These are phyloP conservation scores for Ascochyta lentis DNA, from an alignment of 2,329 filamentous ascomycete genomes.

Conservation along the genomic window DNA sequence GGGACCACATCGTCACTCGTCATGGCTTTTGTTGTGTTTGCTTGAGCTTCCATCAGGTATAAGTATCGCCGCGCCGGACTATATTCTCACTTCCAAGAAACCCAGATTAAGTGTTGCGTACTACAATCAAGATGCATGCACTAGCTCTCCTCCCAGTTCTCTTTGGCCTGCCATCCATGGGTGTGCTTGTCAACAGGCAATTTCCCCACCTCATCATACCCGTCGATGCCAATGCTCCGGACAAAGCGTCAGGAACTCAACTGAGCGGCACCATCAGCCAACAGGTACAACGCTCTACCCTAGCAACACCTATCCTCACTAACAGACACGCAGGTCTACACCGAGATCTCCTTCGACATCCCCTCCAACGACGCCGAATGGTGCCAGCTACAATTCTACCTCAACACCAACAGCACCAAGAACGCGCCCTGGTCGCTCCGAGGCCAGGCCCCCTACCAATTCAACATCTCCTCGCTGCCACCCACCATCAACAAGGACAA, in stretches of 20 bases:
- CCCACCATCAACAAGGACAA: slow-evolving; percentile 34
- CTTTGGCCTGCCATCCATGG: slow-evolving; percentile 20
- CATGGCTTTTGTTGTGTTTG: neutral
- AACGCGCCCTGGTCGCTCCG: slow-evolving; percentile 29
- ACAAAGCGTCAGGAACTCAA: slow-evolving; percentile 33
- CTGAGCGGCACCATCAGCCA: slow-evolving; percentile 29
- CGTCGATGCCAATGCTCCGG: slow-evolving; percentile 28
- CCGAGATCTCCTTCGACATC: slow-evolving; percentile 44
- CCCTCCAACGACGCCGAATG: slow-evolving; percentile 29
- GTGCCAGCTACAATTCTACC: slow-evolving; percentile 37
- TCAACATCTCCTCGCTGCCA: slow-evolving; percentile 35
- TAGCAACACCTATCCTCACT: neutral
- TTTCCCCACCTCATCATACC: slow-evolving; percentile 47
- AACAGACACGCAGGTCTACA: slow-evolving; percentile 11
- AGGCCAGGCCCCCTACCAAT: slow-evolving; percentile 27
- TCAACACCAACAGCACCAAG: slow-evolving; percentile 28
- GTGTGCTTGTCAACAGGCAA: slow-evolving; percentile 25
- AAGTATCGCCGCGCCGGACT: slow-evolving; percentile 1
- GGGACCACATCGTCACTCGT: slow-evolving; percentile 11
- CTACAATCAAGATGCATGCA: slow-evolving; percentile 30
- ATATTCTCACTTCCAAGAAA: neutral
- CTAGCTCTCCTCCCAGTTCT: slow-evolving; percentile 27
- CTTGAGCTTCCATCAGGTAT: slow-evolving; percentile 4
- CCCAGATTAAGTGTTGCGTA: neutral
- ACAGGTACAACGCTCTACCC: slow-evolving; percentile 14